Evolutionary conservation across 192 early-diverging fungal genomes (phyloP), one percentile per base, ranked within the genome.

Genomic region (Allomyces arbusculus): DNA sequence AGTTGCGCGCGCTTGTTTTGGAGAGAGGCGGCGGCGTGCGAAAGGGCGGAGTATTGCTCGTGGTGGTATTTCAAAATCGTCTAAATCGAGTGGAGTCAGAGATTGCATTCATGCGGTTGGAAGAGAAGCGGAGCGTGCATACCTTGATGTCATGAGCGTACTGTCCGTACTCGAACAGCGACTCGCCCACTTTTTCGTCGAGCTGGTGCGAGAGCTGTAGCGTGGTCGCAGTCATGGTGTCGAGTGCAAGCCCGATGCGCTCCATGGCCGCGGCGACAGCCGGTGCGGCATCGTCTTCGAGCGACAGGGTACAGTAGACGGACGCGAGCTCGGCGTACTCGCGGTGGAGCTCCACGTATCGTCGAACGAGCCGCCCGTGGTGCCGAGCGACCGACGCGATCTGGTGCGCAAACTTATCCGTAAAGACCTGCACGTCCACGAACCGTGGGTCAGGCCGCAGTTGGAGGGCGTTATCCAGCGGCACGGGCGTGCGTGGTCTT

Each of bases 271-370:
- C 85, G 0, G 88, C 82, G 19, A 99, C 77, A 1, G 75, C 76
- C 0, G 76, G 78, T 43, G 65, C 69, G 65, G 2, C 33, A 40
- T 40, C 33, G 7, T 97, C 93, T 66, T 85, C 84, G 40, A 99
- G 79, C 63, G 94, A 96, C 75, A 96, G 96, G 23, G 86, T 91
- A 68, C 97, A 97, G 73, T 94, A 91, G 2, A 84, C 79, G 2
- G 90, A 91, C 0, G 93, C 94, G 20, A 99, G 78, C 69, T 95
- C 92, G 24, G 90, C 78, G 69, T 90, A 90, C 66, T 88, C 86
- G 40, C 74, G 72, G 0, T 89, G 82, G 28, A 88, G 25, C 44
- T 22, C n/a, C 24, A 79, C 81, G 43, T 87, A 77, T 65, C 81
- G 80, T 66, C 86, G 83, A 22, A 82, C 79, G 62, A 94, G 83